Evolutionary conservation across 106 monocot genomes (phyloP).

Genomic region (Chionographis japonica): DNA sequence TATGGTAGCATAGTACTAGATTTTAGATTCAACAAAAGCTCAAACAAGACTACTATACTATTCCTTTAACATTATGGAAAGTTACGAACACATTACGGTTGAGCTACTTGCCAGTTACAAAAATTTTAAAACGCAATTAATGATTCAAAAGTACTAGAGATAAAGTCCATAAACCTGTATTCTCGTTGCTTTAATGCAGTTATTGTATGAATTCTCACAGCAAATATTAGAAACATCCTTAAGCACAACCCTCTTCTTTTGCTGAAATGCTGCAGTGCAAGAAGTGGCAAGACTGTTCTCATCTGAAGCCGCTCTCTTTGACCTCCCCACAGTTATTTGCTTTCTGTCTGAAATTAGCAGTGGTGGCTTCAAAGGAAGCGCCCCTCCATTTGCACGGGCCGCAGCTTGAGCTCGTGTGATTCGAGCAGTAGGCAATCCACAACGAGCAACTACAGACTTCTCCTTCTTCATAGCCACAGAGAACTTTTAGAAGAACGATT

Average conservation of each 20-base stretch:
- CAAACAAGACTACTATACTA: no score
- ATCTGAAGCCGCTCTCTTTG: constrained; percentile 42
- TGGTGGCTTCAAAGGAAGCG: constrained; percentile 21
- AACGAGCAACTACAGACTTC: constrained; percentile 10
- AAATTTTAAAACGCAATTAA: background rate
- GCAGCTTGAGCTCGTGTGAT: constrained; percentile 69
- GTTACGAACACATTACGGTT: no score
- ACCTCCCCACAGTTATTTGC: constrained; percentile 12
- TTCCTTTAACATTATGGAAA: no score
- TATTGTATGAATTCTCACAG: constrained; percentile 13
- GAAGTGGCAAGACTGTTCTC: constrained; percentile 25
- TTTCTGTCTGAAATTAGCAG: constrained; percentile 24
- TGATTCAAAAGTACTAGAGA: background rate
- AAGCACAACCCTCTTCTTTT: constrained; percentile 49
- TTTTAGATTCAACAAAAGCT: no score
- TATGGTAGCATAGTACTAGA: no score
- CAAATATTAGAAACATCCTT: constrained; percentile 49
- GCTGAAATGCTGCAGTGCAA: constrained; percentile 8
- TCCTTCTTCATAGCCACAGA: constrained; percentile 37
- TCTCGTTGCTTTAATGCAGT: constrained; percentile 25
- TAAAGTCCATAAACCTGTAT: constrained; percentile 30
- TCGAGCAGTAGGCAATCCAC: constrained; percentile 23
- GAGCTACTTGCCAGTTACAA: no score
- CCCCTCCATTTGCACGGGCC: constrained; percentile 14
- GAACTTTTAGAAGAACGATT: constrained; percentile 15